Conservation (phyloP, 1,284 basidiomycete species). For the Cronartium quercuum region DNA sequence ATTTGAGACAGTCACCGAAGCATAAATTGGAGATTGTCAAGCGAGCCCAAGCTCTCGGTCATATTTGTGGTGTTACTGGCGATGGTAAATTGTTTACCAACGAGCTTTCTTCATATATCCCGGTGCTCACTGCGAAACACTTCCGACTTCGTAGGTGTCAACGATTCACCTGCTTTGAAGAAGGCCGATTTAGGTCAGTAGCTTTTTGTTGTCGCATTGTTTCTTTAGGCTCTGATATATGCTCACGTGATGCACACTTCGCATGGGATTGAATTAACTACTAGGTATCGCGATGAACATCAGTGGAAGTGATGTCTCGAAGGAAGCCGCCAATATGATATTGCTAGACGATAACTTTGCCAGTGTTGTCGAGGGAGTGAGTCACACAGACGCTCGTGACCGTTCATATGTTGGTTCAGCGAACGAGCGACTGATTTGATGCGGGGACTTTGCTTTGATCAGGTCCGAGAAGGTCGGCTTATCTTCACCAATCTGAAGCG, state of each 20-base stretch:
- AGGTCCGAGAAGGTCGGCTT: constrained; percentile 57
- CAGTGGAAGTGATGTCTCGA: constrained; percentile 65
- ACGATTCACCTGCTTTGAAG: constrained; percentile 64
- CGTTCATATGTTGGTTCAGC: no score
- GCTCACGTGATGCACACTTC: no score
- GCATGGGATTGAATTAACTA: background rate
- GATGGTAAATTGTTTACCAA: constrained; percentile 1
- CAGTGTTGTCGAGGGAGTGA: constrained; percentile 64
- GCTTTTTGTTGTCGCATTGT: no score
- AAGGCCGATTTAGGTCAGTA: constrained; percentile 57
- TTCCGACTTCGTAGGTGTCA: constrained; percentile 58
- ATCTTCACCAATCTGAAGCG: constrained; percentile 65
- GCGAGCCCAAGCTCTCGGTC: constrained; percentile 62
- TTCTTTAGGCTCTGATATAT: background rate
- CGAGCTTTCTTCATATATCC: background rate
- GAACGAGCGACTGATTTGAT: no score
- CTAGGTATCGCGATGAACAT: constrained; percentile 66
- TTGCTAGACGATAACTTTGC: constrained; percentile 58
- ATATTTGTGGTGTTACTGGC: constrained; percentile 63
- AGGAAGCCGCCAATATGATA: constrained; percentile 68
- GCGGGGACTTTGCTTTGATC: background rate
- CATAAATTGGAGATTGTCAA: constrained; percentile 68
- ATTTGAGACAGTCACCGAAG: constrained; percentile 54
- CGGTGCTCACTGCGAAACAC: background rate
- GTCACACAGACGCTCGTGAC: background rate